A percentile compares a stretch with the other conserved stretches of the same genome.
Conservation (phyloP, 202 grass and related monocot species). For the Zizania palustris region DNA sequence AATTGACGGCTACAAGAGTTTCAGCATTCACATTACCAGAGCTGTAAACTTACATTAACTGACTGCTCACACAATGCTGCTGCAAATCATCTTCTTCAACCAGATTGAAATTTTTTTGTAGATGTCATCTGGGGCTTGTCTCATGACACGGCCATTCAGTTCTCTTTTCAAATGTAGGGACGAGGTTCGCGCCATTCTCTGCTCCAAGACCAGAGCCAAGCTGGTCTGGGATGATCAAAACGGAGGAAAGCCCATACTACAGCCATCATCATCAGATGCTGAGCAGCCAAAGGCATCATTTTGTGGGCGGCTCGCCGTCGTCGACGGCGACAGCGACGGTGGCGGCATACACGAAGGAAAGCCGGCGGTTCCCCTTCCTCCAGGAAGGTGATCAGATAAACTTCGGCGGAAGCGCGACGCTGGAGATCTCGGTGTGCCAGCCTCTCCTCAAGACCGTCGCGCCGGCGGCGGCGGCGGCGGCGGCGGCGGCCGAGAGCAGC, state of each 20-base stretch:
- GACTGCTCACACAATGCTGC: not conserved
- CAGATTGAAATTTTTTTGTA: no score
- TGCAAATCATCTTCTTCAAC: not conserved
- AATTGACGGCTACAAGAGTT: not conserved
- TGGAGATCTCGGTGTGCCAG: conserved; percentile 45
- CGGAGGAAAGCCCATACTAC: conserved; percentile 47
- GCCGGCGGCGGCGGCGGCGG: not conserved
- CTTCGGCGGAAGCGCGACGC: conserved; percentile 41
- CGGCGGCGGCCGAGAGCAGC: conserved; percentile 54
- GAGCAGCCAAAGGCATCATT: conserved; percentile 28
- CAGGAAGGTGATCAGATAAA: conserved; percentile 53
- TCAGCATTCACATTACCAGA: not conserved
- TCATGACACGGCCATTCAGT: conserved; percentile 21
- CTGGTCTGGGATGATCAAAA: conserved; percentile 59
- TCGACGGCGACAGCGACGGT: not conserved
- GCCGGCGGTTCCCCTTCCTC: conserved; percentile 80
- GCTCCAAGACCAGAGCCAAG: conserved; percentile 51
- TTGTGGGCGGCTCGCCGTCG: conserved; percentile 40
- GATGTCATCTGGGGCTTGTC: not conserved
- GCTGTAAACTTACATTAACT: not conserved
- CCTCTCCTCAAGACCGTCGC: conserved; percentile 42
- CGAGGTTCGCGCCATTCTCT: conserved; percentile 52
- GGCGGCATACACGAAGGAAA: conserved; percentile 46
- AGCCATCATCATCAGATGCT: conserved; percentile 18
- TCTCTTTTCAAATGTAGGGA: conserved; percentile 53